A percentile compares a stretch with the other conserved stretches of the same genome.
These are phyloP conservation scores for Saccharum hybrid DNA, from an alignment of 202 grass and related monocot genomes.

Conservation along the genomic window DNA sequence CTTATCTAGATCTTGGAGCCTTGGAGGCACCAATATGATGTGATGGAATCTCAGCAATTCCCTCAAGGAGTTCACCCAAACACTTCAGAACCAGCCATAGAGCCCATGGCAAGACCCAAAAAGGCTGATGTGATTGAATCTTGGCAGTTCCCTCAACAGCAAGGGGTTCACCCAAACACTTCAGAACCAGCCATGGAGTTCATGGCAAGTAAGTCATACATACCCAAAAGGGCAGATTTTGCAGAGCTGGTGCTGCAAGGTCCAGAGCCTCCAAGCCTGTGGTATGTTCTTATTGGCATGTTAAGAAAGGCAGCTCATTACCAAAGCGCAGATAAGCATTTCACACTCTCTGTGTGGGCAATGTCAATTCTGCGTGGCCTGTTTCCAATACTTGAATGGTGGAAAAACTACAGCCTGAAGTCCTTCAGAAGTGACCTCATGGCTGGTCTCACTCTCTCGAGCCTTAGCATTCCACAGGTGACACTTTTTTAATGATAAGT, in stretches of 20 bases:
- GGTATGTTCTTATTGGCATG: slow-evolving; percentile 6
- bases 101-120: slow-evolving; percentile 9
- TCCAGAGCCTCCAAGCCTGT: slow-evolving; percentile 30
- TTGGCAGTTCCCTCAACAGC: background rate
- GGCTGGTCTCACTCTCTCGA: slow-evolving; percentile 18
- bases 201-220: slow-evolving; percentile 14
- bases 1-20: background rate
- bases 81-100: slow-evolving; percentile 25
- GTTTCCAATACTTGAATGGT: slow-evolving; percentile 34
- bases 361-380: slow-evolving; percentile 16
- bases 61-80: slow-evolving; percentile 30
- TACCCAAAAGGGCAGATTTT: slow-evolving; percentile 21
- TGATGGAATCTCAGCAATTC: slow-evolving; percentile 25
- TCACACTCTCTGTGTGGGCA: slow-evolving; percentile 15
- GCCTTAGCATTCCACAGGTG: slow-evolving; percentile 31
- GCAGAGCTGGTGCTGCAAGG: slow-evolving; percentile 17
- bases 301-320: background rate
- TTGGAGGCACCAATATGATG: background rate
- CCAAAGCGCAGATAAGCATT: background rate
- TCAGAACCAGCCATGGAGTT: slow-evolving; percentile 11
- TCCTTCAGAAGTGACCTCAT: slow-evolving; percentile 12
- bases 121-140: slow-evolving; percentile 13
- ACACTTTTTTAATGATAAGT: background rate
- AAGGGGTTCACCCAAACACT: slow-evolving; percentile 36
- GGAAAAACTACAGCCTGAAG: slow-evolving; percentile 10